phyloP scores from a whole-genome alignment of 2,329 filamentous ascomycete genomes.

The Phyllosticta citribraziliensis region DNA sequence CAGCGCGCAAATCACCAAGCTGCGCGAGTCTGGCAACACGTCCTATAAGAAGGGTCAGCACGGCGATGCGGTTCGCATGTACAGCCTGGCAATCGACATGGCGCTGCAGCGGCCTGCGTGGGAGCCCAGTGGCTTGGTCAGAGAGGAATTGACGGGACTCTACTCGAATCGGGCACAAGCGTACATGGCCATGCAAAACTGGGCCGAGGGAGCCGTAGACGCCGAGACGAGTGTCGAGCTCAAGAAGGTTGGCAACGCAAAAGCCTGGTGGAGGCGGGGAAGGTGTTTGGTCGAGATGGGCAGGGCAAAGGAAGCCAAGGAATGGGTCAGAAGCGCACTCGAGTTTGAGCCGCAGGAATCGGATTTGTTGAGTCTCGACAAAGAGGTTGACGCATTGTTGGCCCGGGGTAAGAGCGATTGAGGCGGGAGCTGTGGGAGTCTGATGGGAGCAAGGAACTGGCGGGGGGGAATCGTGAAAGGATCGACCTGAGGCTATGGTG shows the following conservation, averaged over 20 bases:
- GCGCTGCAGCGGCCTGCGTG: conserved; percentile 70
- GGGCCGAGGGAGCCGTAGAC: conserved; percentile 81
- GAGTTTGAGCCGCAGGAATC: conserved; percentile 64
- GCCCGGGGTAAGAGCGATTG: conserved; percentile 31
- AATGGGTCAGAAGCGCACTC: conserved; percentile 66
- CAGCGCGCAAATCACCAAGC: conserved; percentile 75
- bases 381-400: conserved; percentile 40
- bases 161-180: conserved; percentile 86
- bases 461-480: neutral
- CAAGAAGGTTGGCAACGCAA: conserved; percentile 76
- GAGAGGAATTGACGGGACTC: conserved; percentile 73
- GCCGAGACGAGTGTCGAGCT: conserved; percentile 82
- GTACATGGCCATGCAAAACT: conserved; percentile 70
- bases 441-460: too few relatives aligned
- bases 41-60: conserved; percentile 71
- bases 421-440: neutral
- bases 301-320: conserved; percentile 66
- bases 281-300: conserved; percentile 88
- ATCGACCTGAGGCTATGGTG: neutral
- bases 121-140: conserved; percentile 75
- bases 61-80: conserved; percentile 67
- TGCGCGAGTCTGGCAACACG: conserved; percentile 77
- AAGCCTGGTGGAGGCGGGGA: conserved; percentile 87
- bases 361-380: conserved; percentile 28
- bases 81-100: conserved; percentile 85